A percentile compares a stretch with the other conserved stretches of the same genome.
Evolutionary conservation across 768 basidiomycete genomes (phyloP).

Genomic region (Sporobolomyces roseus): DNA sequence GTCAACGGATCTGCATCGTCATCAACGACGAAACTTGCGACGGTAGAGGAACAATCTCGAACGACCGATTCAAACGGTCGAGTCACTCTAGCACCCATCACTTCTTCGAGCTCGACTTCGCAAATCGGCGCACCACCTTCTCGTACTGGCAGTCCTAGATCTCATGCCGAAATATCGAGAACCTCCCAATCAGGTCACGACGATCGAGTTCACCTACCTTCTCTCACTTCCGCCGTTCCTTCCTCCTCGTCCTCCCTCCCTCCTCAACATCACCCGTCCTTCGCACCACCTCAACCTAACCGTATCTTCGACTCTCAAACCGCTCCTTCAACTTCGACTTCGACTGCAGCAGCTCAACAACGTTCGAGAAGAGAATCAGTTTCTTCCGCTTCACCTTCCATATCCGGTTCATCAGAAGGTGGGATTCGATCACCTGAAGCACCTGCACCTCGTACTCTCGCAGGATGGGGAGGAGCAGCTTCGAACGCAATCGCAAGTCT

Average conservation of each 20-base stretch:
- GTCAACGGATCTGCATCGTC: background rate
- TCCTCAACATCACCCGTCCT: background rate
- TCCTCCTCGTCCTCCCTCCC: background rate
- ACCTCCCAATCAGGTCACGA: background rate
- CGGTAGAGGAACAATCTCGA: background rate
- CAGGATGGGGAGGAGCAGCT: slow-evolving; percentile 7
- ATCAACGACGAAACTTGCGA: no score
- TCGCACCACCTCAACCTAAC: slow-evolving; percentile 21
- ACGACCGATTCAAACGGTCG: slow-evolving; percentile 14
- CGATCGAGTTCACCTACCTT: slow-evolving; percentile 1
- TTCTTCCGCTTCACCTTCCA: slow-evolving; percentile 29
- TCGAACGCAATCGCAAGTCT: slow-evolving; percentile 11
- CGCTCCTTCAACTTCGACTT: background rate
- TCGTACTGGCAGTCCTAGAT: slow-evolving; percentile 7
- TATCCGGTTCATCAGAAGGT: slow-evolving; percentile 30
- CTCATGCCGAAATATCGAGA: background rate
- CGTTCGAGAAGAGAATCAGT: slow-evolving; percentile 20
- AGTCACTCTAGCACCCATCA: slow-evolving; percentile 18
- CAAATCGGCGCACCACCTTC: background rate
- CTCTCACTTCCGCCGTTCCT: background rate
- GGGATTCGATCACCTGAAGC: slow-evolving; percentile 26
- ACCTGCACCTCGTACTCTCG: background rate
- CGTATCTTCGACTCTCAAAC: slow-evolving; percentile 12
- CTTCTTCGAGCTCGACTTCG: background rate
- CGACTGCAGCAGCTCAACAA: background rate